Evolutionary conservation across 495 filamentous ascomycete species (phyloP).

Genomic region (Aspergillus steynii): DNA sequence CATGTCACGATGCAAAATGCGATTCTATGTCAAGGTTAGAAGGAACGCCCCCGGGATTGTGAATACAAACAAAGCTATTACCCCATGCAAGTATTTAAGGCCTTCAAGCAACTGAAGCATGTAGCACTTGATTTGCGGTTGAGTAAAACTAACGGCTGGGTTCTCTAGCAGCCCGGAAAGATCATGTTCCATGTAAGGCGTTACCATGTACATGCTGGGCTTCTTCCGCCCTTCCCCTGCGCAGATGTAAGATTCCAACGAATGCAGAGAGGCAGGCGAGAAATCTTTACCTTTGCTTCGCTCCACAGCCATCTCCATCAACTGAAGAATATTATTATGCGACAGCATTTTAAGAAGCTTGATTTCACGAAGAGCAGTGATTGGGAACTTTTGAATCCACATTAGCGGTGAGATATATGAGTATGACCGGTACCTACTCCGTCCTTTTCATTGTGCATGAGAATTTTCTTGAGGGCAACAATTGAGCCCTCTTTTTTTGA

Average conservation of each 20-base stretch:
- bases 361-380: conserved; percentile 96
- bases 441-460: conserved; percentile 96
- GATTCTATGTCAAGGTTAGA: conserved; percentile 48
- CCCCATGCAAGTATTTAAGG: conserved; percentile 82
- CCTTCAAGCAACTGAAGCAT: conserved; percentile 92
- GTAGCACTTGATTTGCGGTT: conserved; percentile 96
- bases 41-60: background rate
- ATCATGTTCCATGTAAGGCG: conserved; percentile 98
- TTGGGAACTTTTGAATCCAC: conserved; percentile 68
- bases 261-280: background rate
- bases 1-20: conserved; percentile 96
- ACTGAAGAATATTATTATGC: conserved; percentile 80
- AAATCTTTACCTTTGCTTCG: conserved; percentile 55
- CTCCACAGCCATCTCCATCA: conserved; percentile 97
- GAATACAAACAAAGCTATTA: conserved; percentile 26
- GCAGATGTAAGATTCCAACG: conserved; percentile 11
- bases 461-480: conserved; percentile 93
- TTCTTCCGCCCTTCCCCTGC: conserved; percentile 74
- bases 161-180: conserved; percentile 95
- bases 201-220: conserved; percentile 97
- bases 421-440: conserved; percentile 55
- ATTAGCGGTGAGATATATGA: conserved; percentile 10
- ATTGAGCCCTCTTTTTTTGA: conserved; percentile 69
- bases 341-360: conserved; percentile 93
- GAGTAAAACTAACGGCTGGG: conserved; percentile 78